Evolutionary conservation across 208 protist genomes (phyloP).

Genomic region (Acanthamoeba rhysodes): DNA sequence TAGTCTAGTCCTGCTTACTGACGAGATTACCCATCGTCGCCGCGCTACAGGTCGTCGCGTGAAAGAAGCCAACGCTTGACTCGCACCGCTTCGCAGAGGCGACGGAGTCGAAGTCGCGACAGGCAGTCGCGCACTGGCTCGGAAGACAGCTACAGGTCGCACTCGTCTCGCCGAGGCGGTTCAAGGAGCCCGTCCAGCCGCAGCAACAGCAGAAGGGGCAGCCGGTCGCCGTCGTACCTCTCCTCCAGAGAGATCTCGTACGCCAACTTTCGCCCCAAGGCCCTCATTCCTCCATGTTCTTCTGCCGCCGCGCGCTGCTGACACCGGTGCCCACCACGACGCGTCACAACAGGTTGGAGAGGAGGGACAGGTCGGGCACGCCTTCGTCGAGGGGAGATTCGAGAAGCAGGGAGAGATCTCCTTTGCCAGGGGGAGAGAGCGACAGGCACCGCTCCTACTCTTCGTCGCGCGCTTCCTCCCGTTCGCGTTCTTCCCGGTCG

Average conservation of each 20-base stretch:
- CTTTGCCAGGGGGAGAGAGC: neutral
- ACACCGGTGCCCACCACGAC: neutral
- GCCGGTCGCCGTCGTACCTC: neutral
- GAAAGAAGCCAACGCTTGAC: neutral
- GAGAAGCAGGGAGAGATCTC: constrained; percentile 6
- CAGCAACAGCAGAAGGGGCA: neutral
- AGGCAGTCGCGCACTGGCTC: neutral
- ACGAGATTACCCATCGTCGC: too few species aligned
- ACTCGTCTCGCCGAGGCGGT: too few species aligned
- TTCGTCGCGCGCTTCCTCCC: too few species aligned
- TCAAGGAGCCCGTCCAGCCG: neutral
- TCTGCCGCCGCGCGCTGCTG: neutral
- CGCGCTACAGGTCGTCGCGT: too few species aligned
- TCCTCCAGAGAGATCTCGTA: neutral
- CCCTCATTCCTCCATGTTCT: too few species aligned
- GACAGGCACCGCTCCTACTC: neutral
- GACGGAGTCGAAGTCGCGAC: neutral
- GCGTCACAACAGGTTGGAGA: neutral
- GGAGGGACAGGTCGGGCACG: neutral
- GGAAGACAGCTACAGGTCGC: neutral
- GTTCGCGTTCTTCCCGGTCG: neutral
- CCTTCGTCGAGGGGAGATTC: constrained; percentile 1
- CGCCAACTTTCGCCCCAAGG: too few species aligned
- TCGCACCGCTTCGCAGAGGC: neutral
- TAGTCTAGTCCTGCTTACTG: too few species aligned